Evolutionary conservation across 805 yeast species (phyloP), one percentile per base, ranked within the genome.

Genomic region (Sugiyamaella chiloensis): DNA sequence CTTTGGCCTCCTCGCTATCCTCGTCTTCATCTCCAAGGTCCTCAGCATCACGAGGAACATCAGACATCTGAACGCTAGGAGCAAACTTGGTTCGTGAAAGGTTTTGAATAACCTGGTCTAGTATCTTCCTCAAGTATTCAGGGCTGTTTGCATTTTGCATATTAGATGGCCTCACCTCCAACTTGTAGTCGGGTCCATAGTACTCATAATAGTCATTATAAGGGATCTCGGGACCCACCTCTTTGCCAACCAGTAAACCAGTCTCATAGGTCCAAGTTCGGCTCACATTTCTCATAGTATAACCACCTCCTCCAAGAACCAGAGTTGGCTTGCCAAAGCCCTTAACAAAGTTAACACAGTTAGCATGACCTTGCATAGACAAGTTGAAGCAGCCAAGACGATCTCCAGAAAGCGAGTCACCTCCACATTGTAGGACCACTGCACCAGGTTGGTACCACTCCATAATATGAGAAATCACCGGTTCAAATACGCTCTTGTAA

Each of bases 231-330:
- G 63, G 57, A 16, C 67, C 58, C 65, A 73, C 52, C 62, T 56
- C 49, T 44, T 64, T 83, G 60, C 85, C 87, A 47, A 82, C 85
- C 57, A 86, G 69, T 21, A 87, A 72, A 31, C 90, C 82, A 1
- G 98, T 91, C 67, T 91, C 99, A 65, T 85, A 89, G 58, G 96
- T 85, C 99, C 99, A 91, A 26, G 95, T 76, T 57, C 98, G 74
- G 32, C 95, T 84, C 11, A 91, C 99, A 62, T 91, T 91, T 60
- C 97, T 76, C 63, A 96, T 96, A 1, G 99, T 93, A 67, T 91
- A 91, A 16, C 99, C 99, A 51, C 99, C 99, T 44, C 99, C 99
- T 19, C 99, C 99, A 9, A 91, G 71, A 4, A 90, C 96, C 55
- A 91, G 70, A 78, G 88, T 79, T 7, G 98, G 98, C 30, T 90